Conservation (phyloP, 441 rosid species). For the Geranium incanum region DNA sequence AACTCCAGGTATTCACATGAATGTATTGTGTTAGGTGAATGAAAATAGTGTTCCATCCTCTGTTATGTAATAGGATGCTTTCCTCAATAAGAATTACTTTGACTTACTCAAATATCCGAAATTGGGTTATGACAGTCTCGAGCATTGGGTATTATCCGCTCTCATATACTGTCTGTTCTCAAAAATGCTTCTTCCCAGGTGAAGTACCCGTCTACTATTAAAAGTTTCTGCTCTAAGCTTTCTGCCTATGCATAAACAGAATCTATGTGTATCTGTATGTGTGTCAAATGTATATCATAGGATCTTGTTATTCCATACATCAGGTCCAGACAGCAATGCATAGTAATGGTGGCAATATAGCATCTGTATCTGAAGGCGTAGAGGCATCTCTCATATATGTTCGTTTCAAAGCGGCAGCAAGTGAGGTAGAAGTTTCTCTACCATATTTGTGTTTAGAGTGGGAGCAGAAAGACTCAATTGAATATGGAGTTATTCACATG, state of each 20-base stretch:
- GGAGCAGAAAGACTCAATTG: slow-evolving; percentile 8
- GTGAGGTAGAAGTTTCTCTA: slow-evolving; percentile 48
- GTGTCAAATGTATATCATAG: slow-evolving; percentile 13
- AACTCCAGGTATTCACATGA: slow-evolving; percentile 65
- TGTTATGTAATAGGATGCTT: slow-evolving; percentile 4
- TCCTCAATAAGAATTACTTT: background rate
- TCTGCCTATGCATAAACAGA: background rate
- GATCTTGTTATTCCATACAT: slow-evolving; percentile 20
- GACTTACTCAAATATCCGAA: slow-evolving; percentile 3
- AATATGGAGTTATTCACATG: background rate
- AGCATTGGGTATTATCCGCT: slow-evolving; percentile 86
- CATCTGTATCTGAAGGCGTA: slow-evolving; percentile 83
- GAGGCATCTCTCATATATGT: slow-evolving; percentile 93
- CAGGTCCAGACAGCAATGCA: slow-evolving; percentile 85
- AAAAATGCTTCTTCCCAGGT: slow-evolving; percentile 95
- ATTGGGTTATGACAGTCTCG: slow-evolving; percentile 60
- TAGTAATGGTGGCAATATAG: slow-evolving; percentile 53
- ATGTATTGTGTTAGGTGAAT: slow-evolving; percentile 12
- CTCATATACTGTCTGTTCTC: slow-evolving; percentile 78
- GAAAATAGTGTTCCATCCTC: slow-evolving; percentile 10
- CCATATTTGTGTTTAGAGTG: background rate
- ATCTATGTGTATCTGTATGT: background rate
- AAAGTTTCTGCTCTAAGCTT: background rate
- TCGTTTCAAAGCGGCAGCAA: slow-evolving; percentile 94
- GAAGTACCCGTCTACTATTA: slow-evolving; percentile 10